Percentiles rank a stretch among this genome's conserved stretches.
Evolutionary conservation across 257 asterid genomes (phyloP).

Genomic region (Solanum tacnaense): DNA sequence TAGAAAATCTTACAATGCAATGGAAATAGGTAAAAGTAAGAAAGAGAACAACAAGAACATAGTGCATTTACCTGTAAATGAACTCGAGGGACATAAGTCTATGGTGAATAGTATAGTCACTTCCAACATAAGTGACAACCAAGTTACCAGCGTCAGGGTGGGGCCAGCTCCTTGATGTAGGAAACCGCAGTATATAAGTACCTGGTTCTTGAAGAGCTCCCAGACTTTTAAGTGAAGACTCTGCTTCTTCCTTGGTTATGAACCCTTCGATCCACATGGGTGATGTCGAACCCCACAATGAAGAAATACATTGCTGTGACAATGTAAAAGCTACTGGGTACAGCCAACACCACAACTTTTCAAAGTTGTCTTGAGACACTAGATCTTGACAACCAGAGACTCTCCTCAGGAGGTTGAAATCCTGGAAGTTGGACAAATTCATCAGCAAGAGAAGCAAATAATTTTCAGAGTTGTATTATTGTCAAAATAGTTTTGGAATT

Average conservation of each 20-base stretch:
- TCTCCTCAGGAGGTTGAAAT: conserved; percentile 61
- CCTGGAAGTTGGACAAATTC: conserved; percentile 31
- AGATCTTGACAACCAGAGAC: conserved; percentile 60
- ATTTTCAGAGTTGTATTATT: background rate
- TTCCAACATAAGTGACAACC: conserved; percentile 63
- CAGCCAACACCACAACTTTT: conserved; percentile 87
- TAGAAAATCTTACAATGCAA: background rate
- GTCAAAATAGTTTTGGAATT: background rate
- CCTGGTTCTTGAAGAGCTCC: conserved; percentile 63
- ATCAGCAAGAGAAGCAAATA: background rate
- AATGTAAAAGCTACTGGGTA: conserved; percentile 76
- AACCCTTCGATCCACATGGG: conserved; percentile 88
- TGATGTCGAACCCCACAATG: conserved; percentile 47
- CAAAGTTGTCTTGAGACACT: conserved; percentile 60
- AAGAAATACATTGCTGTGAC: conserved; percentile 41
- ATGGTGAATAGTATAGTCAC: conserved; percentile 57
- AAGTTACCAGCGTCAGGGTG: conserved; percentile 95
- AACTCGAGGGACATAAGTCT: conserved; percentile 53
- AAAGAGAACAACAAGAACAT: background rate
- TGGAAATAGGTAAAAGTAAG: background rate
- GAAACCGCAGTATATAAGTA: conserved; percentile 73
- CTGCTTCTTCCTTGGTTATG: conserved; percentile 89
- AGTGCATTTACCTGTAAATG: conserved; percentile 30
- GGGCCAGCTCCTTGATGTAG: conserved; percentile 96
- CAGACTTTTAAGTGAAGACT: conserved; percentile 40